A percentile compares a stretch with the other conserved stretches of the same genome.
These are phyloP conservation scores for Trichosporon sp. DNA, from an alignment of 1,284 basidiomycete species.

Conservation along the genomic window DNA sequence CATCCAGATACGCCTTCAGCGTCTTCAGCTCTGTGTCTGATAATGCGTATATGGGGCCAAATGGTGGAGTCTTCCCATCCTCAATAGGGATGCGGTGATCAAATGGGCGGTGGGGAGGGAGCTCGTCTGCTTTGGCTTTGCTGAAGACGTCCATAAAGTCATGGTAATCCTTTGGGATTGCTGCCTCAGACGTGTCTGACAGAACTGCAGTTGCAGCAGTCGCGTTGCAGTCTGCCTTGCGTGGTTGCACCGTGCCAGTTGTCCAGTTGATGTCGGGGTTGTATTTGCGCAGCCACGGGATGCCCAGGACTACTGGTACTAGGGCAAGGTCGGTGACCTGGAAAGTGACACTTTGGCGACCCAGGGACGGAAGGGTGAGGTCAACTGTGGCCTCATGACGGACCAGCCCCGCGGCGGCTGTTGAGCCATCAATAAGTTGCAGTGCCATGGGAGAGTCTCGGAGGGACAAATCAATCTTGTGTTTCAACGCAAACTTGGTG, in stretches of 20 bases:
- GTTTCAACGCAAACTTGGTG: neutral
- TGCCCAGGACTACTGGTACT: neutral
- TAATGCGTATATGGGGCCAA: conserved; percentile 47
- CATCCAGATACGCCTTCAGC: conserved; percentile 29
- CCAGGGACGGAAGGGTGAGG: neutral
- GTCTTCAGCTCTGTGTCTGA: conserved; percentile 47
- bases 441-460: neutral
- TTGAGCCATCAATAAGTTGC: too few species aligned
- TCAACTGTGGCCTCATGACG: neutral
- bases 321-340: neutral
- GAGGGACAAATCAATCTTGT: neutral
- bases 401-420: too few species aligned
- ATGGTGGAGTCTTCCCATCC: conserved; percentile 41
- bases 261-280: neutral
- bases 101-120: neutral
- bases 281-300: neutral
- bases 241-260: too few species aligned
- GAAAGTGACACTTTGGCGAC: neutral
- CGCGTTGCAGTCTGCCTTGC: too few species aligned
- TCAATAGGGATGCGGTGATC: conserved; percentile 36
- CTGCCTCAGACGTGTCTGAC: too few species aligned
- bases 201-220: too few species aligned
- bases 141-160: conserved; percentile 1
- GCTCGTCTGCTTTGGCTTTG: neutral
- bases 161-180: neutral